Base-by-base conservation (phyloP, 176 grass and related monocot genomes). In the Raddia guianensis region DNA sequence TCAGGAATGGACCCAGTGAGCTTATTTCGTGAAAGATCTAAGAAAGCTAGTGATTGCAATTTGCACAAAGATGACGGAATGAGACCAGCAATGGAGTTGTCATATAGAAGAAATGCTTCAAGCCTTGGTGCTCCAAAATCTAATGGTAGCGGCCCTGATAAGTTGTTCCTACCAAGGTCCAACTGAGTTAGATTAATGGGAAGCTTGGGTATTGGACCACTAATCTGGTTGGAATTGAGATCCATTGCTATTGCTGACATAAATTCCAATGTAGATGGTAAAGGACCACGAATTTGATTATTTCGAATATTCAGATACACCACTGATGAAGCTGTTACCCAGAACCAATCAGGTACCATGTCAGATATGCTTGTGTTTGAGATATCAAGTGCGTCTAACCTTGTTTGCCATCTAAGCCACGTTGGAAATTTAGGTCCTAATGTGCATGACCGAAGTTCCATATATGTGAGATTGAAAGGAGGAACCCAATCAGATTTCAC, bases 51-150 rank as follows among this genome's bases (percentile, higher is more conserved):
- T 3, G 1, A 33, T 8, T 10, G 5, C 50, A 88, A 0, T 32
- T 81, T 48, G 65, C 87, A 84, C 0, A 93, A 50, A 3, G 75
- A 34, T 6, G 91, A 27, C 27, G 27, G 91, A 8, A 93, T 80
- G 1, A 13, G 9, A 13, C 85, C 87, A 71, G 62, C 79, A n/a
- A 93, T 54, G 0, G 2, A 66, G 18, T 90, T 94, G 0, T 84
- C 15, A 20, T n/a, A 76, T 3, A 91, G 49, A 14, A 56, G 0
- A 5, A 94, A 55, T 59, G 0, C 10, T 14, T 0, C 0, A 6
- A 83, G 55, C 0, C 4, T 0, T 4, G 68, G 16, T 1, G 63
- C 45, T 79, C 74, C 58, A 46, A 83, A 67, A 6, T 84, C 54
- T 8, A 13, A 4, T 63, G 64, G 79, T 5, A 93, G 12, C 1